Conservation (phyloP, 192 early-diverging fungal species). For the Coemansia sp. region DNA sequence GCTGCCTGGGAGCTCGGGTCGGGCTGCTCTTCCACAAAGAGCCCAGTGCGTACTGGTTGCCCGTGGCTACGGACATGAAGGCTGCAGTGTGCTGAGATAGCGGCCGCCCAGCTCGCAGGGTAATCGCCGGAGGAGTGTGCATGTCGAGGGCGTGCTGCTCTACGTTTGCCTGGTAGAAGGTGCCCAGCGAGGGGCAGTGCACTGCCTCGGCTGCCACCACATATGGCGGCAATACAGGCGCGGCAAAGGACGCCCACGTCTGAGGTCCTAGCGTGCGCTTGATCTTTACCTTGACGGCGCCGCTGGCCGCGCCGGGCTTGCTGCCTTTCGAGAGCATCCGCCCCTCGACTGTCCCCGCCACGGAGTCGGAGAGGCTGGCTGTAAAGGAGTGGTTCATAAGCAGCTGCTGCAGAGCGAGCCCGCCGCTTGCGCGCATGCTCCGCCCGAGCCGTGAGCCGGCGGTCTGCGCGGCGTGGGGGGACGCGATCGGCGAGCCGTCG, state of each 20-base stretch:
- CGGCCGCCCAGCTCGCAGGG: conserved; percentile 64
- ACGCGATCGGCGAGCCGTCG: conserved; percentile 1
- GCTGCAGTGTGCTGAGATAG: conserved; percentile 70
- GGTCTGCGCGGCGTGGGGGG: background rate
- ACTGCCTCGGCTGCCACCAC: conserved; percentile 64
- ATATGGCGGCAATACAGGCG: conserved; percentile 59
- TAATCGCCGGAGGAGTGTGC: conserved; percentile 67
- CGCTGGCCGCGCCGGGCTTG: conserved; percentile 67
- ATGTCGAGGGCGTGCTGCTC: conserved; percentile 58
- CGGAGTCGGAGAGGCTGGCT: conserved; percentile 58
- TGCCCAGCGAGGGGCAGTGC: conserved; percentile 22
- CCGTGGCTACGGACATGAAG: conserved; percentile 77
- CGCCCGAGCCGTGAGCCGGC: no score
- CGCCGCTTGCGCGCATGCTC: background rate
- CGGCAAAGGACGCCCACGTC: conserved; percentile 60
- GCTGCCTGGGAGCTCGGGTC: background rate
- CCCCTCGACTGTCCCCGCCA: conserved; percentile 59
- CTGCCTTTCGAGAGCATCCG: conserved; percentile 68
- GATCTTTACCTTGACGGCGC: conserved; percentile 71
- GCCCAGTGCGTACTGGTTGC: conserved; percentile 52
- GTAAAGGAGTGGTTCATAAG: conserved; percentile 64
- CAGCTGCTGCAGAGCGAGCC: conserved; percentile 19
- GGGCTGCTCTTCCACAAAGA: conserved; percentile 28
- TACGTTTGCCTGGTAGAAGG: conserved; percentile 24
- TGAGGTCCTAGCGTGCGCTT: conserved; percentile 65